Conservation (phyloP, 2,329 filamentous ascomycete genomes). For the Rutstroemia sp. region DNA sequence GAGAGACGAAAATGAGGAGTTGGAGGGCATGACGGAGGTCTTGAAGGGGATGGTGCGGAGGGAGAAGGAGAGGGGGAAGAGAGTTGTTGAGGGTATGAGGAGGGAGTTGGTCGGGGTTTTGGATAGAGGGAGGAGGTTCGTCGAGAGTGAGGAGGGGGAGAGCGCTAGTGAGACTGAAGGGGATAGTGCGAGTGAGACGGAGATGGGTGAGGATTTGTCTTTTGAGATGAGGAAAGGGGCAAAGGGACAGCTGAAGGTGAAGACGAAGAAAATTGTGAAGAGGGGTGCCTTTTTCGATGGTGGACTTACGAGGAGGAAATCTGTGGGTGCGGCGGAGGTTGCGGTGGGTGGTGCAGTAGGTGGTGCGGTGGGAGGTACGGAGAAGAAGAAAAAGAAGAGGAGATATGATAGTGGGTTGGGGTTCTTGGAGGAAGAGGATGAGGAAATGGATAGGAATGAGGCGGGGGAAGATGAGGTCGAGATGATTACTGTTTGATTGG, state of each 20-base stretch:
- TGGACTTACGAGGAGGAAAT: slow-evolving; percentile 16
- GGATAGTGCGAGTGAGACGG: neutral
- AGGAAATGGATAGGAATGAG: neutral
- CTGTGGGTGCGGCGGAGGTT: neutral
- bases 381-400: slow-evolving; percentile 34
- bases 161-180: neutral
- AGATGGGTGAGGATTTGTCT: neutral
- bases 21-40: slow-evolving; percentile 18
- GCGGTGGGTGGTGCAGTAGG: slow-evolving; percentile 20
- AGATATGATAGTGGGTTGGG: slow-evolving; percentile 49
- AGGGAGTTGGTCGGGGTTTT: slow-evolving; percentile 43
- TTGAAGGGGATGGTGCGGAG: slow-evolving; percentile 32
- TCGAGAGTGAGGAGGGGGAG: slow-evolving; percentile 22
- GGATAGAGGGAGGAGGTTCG: slow-evolving; percentile 38
- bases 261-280: slow-evolving; percentile 10
- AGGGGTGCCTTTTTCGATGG: slow-evolving; percentile 19
- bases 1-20: slow-evolving; percentile 19
- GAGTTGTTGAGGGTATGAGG: slow-evolving; percentile 43
- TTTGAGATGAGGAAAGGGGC: too few relatives aligned
- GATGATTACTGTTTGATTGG: too few relatives aligned
- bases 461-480: neutral
- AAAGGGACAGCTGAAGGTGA: neutral
- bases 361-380: slow-evolving; percentile 28
- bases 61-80: slow-evolving; percentile 40
- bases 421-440: slow-evolving; percentile 42